Evolutionary conservation across 768 basidiomycete species (phyloP), one percentile per base, ranked within the genome.

Genomic region (Collybiopsis luxurians): DNA sequence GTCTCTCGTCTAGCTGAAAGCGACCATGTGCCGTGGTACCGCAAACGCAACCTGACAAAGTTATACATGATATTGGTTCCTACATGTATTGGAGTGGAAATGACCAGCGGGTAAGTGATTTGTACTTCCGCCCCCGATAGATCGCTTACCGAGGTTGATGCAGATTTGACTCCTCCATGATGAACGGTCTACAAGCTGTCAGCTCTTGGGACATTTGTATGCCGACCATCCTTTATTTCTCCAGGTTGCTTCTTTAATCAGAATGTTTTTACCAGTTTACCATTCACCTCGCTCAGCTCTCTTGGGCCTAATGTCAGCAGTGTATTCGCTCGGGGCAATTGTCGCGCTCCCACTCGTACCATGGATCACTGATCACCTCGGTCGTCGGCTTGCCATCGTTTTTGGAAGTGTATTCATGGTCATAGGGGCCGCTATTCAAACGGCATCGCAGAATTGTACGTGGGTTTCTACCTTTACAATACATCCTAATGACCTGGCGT

Each of bases 251-350:
- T 23, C 27, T 15, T 51, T 23, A 50, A 52, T 2, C 38, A 24
- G 1, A 34, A 34, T 34, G 3, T 43, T 59, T 57, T 46, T 15
- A 13, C 3, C 40, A 86, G 84, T 80, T 67, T 86, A 79, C 63
- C 61, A 81, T 47, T 69, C 73, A 38, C 85, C 84, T n/a, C 75
- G 76, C 6, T 82, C 80, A 2, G 71, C 77, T 1, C 71, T 81
- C 12, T 70, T 85, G 12, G 84, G 83, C n/a, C 66, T 84, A 6
- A 79, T 86, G 71, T 78, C 77, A 13, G 72, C 83, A 1, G 76
- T 83, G 63, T 86, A 85, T 63, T 81, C 83, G 1, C 75, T 86
- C n/a, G 85, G 85, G 6, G 79, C 79, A 2, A 75, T 87, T 28
- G 60, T 72, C 19, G 78, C 81, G 0, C 66, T 86, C 4, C 85